Evolutionary conservation across 106 monocot species (phyloP).

Genomic region (Apostasia ramifera): DNA sequence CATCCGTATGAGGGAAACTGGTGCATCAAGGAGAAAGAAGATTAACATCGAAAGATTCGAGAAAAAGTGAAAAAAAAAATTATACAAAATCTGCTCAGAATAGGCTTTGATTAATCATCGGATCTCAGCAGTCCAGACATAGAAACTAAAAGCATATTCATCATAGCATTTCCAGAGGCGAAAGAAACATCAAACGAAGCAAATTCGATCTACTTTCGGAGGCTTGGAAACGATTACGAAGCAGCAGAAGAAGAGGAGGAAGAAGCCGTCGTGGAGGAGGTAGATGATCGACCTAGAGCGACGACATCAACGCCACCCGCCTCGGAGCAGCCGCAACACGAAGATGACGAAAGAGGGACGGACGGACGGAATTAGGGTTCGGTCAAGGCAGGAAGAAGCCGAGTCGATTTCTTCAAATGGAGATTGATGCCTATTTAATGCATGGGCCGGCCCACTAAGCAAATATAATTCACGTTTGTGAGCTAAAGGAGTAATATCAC

Average conservation of each 20-base stretch:
- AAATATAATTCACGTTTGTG: too few relatives aligned
- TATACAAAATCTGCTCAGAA: not conserved
- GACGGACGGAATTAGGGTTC: too few relatives aligned
- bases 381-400: too few relatives aligned
- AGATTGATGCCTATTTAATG: too few relatives aligned
- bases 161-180: not conserved
- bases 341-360: too few relatives aligned
- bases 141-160: slow-evolving; percentile 4
- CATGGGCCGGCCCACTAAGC: too few relatives aligned
- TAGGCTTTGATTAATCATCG: not conserved
- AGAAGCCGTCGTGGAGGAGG: too few relatives aligned
- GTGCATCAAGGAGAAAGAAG: not conserved
- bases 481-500: too few relatives aligned
- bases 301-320: too few relatives aligned
- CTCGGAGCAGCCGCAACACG: too few relatives aligned
- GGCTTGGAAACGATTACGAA: not conserved
- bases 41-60: not conserved
- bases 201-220: not conserved
- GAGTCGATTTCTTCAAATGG: too few relatives aligned
- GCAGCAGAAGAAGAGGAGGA: not conserved
- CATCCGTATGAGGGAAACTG: not conserved
- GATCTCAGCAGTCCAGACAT: slow-evolving; percentile 5
- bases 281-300: too few relatives aligned
- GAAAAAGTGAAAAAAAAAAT: not conserved
- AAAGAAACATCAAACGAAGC: not conserved